Conservation (phyloP, 345 rosid genomes). For the Euclidium syriacum region DNA sequence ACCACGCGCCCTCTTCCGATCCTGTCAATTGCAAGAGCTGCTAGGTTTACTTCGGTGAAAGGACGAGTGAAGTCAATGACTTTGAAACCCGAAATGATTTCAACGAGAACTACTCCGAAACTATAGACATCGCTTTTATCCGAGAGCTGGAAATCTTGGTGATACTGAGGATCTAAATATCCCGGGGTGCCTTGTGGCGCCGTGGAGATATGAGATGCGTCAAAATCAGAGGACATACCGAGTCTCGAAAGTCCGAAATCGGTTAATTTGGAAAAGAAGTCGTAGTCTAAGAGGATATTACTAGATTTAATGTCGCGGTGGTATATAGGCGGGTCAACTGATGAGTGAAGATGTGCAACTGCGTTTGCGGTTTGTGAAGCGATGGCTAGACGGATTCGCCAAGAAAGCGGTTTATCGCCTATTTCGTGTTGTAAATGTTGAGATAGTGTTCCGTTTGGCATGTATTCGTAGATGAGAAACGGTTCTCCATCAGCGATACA, state of each 20-base stretch:
- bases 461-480: conserved; percentile 74
- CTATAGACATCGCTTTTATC: conserved; percentile 89
- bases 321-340: conserved; percentile 67
- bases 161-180: conserved; percentile 84
- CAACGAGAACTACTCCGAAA: conserved; percentile 66
- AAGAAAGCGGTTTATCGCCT: conserved; percentile 55
- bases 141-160: conserved; percentile 74
- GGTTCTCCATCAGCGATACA: conserved; percentile 69
- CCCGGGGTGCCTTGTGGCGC: conserved; percentile 97
- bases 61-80: conserved; percentile 60
- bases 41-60: conserved; percentile 54
- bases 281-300: conserved; percentile 71
- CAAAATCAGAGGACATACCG: conserved; percentile 44
- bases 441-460: conserved; percentile 85
- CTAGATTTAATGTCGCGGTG: conserved; percentile 86
- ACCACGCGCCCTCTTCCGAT: conserved; percentile 45
- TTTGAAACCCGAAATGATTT: conserved; percentile 57
- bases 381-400: conserved; percentile 60
- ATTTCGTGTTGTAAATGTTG: conserved; percentile 66
- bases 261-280: conserved; percentile 70
- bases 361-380: conserved; percentile 78
- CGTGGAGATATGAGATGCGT: conserved; percentile 78
- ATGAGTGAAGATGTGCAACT: conserved; percentile 73
- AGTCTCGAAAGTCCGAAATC: conserved; percentile 90
- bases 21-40: conserved; percentile 50